A percentile compares a stretch with the other conserved stretches of the same genome.
Conservation (phyloP, 306 rosid species). For the Corylus americana region DNA sequence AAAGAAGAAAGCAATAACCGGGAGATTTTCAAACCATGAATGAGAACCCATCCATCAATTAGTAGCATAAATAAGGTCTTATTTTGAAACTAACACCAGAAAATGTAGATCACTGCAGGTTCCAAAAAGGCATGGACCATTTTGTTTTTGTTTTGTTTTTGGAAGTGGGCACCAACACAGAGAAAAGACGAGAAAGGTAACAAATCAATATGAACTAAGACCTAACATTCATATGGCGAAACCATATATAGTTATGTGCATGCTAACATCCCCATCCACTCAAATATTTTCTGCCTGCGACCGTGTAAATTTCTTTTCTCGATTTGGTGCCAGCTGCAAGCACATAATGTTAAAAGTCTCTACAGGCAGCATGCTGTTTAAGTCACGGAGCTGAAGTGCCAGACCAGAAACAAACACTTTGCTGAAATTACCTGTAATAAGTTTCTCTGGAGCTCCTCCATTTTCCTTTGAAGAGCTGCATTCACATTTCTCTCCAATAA, state of each 20-base stretch:
- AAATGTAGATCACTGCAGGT: background rate
- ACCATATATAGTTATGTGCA: background rate
- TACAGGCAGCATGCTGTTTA: conserved; percentile 5
- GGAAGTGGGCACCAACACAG: background rate
- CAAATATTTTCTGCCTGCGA: background rate
- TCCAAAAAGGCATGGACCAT: background rate
- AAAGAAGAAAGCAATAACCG: background rate
- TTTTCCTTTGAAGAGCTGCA: conserved; percentile 72
- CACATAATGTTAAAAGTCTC: conserved; percentile 17
- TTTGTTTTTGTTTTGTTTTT: background rate
- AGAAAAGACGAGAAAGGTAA: background rate
- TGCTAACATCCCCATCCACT: background rate
- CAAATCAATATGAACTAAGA: background rate
- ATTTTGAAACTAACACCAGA: background rate
- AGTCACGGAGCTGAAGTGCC: conserved; percentile 26
- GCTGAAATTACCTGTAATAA: conserved; percentile 69
- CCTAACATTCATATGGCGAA: background rate
- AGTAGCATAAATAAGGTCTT: background rate
- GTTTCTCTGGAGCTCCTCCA: conserved; percentile 86
- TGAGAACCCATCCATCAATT: background rate
- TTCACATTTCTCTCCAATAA: conserved; percentile 79
- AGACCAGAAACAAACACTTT: conserved; percentile 34
- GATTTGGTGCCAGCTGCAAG: background rate
- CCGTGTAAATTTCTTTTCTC: background rate
- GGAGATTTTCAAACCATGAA: background rate